phyloP scores from a whole-genome alignment of 2,329 filamentous ascomycete species.

The Akanthomyces uredinophilus region DNA sequence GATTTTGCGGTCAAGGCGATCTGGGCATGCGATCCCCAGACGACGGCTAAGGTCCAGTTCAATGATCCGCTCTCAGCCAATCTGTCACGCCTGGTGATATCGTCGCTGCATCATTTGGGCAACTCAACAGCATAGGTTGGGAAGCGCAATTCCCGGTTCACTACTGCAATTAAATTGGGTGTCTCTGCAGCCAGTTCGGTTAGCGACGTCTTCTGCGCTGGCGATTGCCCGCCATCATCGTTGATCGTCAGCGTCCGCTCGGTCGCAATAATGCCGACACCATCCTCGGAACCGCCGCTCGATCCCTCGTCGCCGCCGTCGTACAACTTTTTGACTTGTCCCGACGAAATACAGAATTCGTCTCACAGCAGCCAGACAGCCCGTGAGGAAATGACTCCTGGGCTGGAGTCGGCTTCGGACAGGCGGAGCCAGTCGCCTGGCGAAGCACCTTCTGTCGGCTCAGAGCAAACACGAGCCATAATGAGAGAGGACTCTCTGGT shows the following conservation, averaged over 20 bases:
- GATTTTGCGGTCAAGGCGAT: background rate
- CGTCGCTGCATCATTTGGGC: background rate
- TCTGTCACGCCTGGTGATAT: conserved; percentile 9
- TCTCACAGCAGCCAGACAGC: conserved; percentile 23
- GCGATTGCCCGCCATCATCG: conserved; percentile 11
- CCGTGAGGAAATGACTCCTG: conserved; percentile 19
- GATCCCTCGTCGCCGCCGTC: conserved; percentile 33
- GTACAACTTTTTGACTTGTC: conserved; percentile 38
- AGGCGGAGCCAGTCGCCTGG: conserved; percentile 8
- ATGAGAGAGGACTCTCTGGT: conserved; percentile 23
- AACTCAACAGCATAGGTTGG: background rate
- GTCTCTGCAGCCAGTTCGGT: background rate
- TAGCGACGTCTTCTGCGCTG: background rate
- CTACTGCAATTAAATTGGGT: background rate
- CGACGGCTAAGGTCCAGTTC: conserved; percentile 4
- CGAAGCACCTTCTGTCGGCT: conserved; percentile 6
- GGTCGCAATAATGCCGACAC: conserved; percentile 38
- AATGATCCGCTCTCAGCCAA: conserved; percentile 3
- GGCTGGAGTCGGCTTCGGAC: conserved; percentile 15
- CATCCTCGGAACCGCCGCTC: conserved; percentile 38
- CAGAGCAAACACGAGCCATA: conserved; percentile 16
- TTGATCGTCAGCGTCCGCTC: conserved; percentile 16
- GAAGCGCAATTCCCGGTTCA: background rate
- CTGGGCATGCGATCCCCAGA: conserved; percentile 16
- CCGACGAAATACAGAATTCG: conserved; percentile 34